Base-by-base conservation (phyloP, 2,329 filamentous ascomycete species). In the Aspergillus tamarii region DNA sequence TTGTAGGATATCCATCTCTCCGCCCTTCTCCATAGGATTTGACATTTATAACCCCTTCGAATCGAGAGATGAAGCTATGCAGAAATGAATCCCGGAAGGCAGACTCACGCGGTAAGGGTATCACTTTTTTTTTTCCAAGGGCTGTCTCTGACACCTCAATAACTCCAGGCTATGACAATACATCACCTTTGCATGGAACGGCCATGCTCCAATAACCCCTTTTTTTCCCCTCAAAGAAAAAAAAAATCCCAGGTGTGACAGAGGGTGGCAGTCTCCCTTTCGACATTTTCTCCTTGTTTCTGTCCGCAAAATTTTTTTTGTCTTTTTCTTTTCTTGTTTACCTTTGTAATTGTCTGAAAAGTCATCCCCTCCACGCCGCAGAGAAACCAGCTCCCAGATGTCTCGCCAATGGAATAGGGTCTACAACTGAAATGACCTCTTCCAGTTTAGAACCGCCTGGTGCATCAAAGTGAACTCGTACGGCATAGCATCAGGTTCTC, bases 31-130 rank as follows among this genome's bases (percentile, higher is more conserved):
- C 59, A 71, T 63, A 68, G 66, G 64, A 66, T 66, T 69, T 71
- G 68, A 72, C 67, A 69, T 66, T 69, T 67, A 70, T 69, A 68
- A 65, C 66, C 71, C 69, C 69, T 66, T 67, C 12, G 61, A 65
- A 66, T 73, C 69, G 72, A 72, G 73, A 73, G 68, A 72, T 72
- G 72, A 76, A 76, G 72, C 74, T 74, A 73, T 74, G 74, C 74
- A 75, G 71, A 72, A 71, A 74, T 73, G 71, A 72, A 73, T 72
- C 72, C 74, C 70, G 67, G 67, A 73, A 75, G 74, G 74, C 73
- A 77, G 74, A 78, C 75, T 74, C 74, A 71, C 73, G 74, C 74
- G 74, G 71, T 73, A 76, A 77, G 77, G 77, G 77, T 79, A 79
- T 79, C 77, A 79, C 73, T 78, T 78, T 77, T 75, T 23, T 23